Evolutionary conservation across 1,284 basidiomycete genomes (phyloP).

Genomic region (Bondarzewia mesenterica): DNA sequence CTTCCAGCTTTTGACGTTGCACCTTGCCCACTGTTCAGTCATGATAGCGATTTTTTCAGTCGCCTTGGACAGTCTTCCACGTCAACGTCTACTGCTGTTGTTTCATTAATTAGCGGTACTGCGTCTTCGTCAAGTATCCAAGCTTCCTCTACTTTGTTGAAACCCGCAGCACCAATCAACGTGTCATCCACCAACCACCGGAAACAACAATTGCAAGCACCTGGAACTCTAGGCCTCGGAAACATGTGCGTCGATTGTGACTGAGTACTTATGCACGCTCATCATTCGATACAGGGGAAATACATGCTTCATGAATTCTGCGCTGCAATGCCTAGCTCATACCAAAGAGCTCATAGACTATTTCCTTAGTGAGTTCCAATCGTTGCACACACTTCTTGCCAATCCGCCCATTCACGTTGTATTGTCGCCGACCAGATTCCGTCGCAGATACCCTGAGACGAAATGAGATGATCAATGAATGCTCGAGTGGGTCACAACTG

Average conservation of each 20-base stretch:
- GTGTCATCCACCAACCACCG: slow-evolving; percentile 11
- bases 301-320: slow-evolving; percentile 97
- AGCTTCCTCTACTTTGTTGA: slow-evolving; percentile 16
- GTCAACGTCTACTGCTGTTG: no score
- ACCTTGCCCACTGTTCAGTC: slow-evolving; percentile 45
- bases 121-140: not conserved
- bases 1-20: slow-evolving; percentile 10
- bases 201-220: slow-evolving; percentile 24
- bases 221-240: slow-evolving; percentile 80
- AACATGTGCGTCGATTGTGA: slow-evolving; percentile 57
- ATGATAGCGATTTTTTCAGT: slow-evolving; percentile 51
- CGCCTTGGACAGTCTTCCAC: slow-evolving; percentile 23
- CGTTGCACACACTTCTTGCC: not conserved
- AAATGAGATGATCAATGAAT: no score
- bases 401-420: no score
- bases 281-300: slow-evolving; percentile 56
- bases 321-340: slow-evolving; percentile 92
- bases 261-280: slow-evolving; percentile 31
- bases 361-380: slow-evolving; percentile 69
- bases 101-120: no score
- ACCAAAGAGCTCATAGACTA: slow-evolving; percentile 88
- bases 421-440: no score
- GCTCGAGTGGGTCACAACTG: no score
- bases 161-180: slow-evolving; percentile 15
- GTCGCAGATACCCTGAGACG: no score